Percentiles rank a stretch among this genome's conserved stretches.
These are phyloP conservation scores for Boletus tylopilopsis DNA, from an alignment of 768 basidiomycete species.

Conservation along the genomic window DNA sequence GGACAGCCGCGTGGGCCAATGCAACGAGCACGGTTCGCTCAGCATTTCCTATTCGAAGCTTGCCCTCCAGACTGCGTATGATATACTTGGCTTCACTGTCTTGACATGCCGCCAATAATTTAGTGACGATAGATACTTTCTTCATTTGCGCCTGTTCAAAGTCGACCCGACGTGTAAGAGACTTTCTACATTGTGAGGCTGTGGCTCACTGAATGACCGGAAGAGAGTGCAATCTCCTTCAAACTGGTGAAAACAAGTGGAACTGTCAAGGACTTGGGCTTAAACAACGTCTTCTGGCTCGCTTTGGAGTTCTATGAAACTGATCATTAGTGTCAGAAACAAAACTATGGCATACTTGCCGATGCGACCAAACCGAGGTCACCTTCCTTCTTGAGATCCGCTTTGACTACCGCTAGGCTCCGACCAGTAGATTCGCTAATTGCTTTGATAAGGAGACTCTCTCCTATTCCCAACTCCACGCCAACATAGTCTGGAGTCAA, in stretches of 20 bases:
- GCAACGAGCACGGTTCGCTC: conserved; percentile 94
- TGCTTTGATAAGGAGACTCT: conserved; percentile 90
- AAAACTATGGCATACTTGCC: conserved; percentile 41
- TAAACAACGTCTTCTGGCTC: conserved; percentile 90
- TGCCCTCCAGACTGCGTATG: conserved; percentile 92
- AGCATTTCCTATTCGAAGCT: conserved; percentile 94
- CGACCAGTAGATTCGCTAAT: conserved; percentile 96
- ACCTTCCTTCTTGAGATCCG: conserved; percentile 91
- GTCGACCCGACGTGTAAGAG: background rate
- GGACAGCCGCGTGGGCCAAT: conserved; percentile 85
- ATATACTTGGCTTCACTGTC: conserved; percentile 95
- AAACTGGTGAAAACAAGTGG: conserved; percentile 87
- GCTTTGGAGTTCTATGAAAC: conserved; percentile 82
- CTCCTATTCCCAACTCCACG: conserved; percentile 94
- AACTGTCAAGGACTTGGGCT: conserved; percentile 86
- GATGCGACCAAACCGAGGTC: conserved; percentile 97
- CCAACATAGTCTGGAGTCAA: conserved; percentile 94
- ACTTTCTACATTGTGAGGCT: background rate
- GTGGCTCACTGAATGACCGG: conserved; percentile 71
- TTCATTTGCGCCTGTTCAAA: conserved; percentile 80
- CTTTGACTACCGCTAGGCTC: conserved; percentile 75
- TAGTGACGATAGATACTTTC: conserved; percentile 94
- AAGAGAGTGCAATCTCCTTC: conserved; percentile 82
- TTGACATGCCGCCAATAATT: conserved; percentile 88
- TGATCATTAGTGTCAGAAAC: background rate